Conservation (phyloP, 2,329 filamentous ascomycete genomes). For the Xylariomycetidae sp. region DNA sequence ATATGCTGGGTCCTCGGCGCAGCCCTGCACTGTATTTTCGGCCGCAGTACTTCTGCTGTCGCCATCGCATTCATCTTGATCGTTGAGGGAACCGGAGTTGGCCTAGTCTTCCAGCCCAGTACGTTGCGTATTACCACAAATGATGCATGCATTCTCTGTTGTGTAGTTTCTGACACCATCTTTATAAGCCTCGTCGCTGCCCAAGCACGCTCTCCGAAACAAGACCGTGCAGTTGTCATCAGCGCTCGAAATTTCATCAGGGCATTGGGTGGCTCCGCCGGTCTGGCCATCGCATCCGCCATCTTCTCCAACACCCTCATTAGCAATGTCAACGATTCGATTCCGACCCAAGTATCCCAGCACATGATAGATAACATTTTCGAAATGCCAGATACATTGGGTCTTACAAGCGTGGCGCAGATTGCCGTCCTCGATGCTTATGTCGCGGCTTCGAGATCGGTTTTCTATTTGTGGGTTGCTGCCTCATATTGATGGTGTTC, state of each 20-base stretch:
- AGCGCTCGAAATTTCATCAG: neutral
- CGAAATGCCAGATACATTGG: neutral
- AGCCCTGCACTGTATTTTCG: neutral
- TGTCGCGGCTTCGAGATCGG: neutral
- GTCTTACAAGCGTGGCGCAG: neutral
- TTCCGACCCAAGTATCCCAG: neutral
- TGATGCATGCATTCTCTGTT: too few species aligned
- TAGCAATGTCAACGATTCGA: neutral
- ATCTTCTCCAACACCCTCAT: neutral
- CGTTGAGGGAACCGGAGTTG: neutral
- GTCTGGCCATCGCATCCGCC: neutral
- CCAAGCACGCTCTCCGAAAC: neutral
- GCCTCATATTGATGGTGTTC: neutral
- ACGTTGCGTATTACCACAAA: too few species aligned
- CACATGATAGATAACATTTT: neutral
- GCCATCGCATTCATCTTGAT: neutral
- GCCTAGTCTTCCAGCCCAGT: neutral
- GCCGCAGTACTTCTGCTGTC: neutral
- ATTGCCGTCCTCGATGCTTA: neutral
- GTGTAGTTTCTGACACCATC: too few species aligned
- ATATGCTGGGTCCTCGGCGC: neutral
- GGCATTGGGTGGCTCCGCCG: neutral
- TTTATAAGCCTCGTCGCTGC: neutral
- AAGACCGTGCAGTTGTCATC: neutral
- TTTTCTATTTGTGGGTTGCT: neutral